Percentiles rank a stretch among this genome's conserved stretches.
Evolutionary conservation across 129 eudicot species (phyloP).

Genomic region (Lonicera japonica): DNA sequence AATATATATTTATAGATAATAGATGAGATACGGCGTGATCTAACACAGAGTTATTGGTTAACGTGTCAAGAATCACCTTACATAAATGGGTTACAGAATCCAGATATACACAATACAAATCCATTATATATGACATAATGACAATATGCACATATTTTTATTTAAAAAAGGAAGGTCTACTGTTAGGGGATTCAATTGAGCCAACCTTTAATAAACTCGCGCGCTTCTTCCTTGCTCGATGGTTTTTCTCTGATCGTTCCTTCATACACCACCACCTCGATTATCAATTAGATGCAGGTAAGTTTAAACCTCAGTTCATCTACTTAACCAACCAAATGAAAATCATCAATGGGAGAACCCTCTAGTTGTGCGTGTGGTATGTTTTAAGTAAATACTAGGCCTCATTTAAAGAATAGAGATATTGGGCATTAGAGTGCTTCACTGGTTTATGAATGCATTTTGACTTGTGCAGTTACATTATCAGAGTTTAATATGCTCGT

Average conservation of each 20-base stretch:
- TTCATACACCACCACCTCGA: constrained; percentile 94
- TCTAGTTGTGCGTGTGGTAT: not conserved
- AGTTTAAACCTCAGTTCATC: constrained; percentile 23
- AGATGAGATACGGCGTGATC: too few species aligned
- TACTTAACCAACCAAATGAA: constrained; percentile 4
- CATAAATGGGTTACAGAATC: too few species aligned
- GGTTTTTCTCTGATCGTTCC: constrained; percentile 91
- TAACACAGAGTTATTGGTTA: too few species aligned
- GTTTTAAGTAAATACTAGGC: not conserved
- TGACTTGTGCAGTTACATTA: too few species aligned
- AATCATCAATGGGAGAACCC: constrained; percentile 2
- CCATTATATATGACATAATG: too few species aligned
- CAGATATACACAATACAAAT: too few species aligned
- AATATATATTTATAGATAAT: too few species aligned
- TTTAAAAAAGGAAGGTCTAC: too few species aligned
- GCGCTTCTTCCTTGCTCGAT: constrained; percentile 83
- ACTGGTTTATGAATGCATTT: too few species aligned
- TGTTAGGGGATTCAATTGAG: constrained; percentile 3
- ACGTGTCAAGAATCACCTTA: too few species aligned
- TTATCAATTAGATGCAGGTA: constrained; percentile 44
- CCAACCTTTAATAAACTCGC: constrained; percentile 77
- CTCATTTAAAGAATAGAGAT: not conserved
- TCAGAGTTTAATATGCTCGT: too few species aligned
- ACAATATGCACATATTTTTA: too few species aligned
- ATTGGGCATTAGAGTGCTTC: not conserved